Conservation (phyloP, 176 grass and related monocot genomes). For the Zoysia japonica region DNA sequence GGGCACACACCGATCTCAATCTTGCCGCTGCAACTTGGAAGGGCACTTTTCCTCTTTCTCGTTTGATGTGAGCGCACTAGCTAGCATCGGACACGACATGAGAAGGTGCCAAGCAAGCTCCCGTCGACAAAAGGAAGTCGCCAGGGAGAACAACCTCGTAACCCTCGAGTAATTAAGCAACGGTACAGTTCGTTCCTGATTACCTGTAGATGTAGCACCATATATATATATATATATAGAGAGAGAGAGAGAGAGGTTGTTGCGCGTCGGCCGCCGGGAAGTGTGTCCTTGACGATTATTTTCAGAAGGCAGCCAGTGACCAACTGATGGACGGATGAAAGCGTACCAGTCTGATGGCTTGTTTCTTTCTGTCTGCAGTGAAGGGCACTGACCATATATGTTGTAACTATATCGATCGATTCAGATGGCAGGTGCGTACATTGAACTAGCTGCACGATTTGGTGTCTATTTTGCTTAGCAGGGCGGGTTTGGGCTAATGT, state of each 20-base stretch:
- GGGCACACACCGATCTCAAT: too few species aligned
- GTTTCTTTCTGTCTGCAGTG: background rate
- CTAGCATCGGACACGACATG: too few species aligned
- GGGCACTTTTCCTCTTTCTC: too few species aligned
- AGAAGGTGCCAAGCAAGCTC: background rate
- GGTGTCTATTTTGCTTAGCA: background rate
- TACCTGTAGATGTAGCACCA: background rate
- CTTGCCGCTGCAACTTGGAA: too few species aligned
- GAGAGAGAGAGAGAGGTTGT: too few species aligned
- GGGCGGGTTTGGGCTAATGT: background rate
- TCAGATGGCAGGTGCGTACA: background rate
- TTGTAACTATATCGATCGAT: background rate
- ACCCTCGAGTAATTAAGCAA: background rate
- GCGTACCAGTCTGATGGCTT: background rate
- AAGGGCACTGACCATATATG: background rate
- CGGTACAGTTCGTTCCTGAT: background rate
- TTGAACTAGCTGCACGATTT: background rate
- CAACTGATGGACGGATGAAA: conserved; percentile 17
- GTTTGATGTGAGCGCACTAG: too few species aligned
- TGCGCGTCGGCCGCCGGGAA: background rate
- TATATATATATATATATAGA: background rate
- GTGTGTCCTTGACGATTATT: conserved; percentile 23
- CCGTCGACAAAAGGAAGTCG: background rate
- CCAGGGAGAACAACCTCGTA: background rate
- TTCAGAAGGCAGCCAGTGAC: background rate